Evolutionary conservation across 306 rosid genomes (phyloP).

Genomic region (Carpinus fangiana): DNA sequence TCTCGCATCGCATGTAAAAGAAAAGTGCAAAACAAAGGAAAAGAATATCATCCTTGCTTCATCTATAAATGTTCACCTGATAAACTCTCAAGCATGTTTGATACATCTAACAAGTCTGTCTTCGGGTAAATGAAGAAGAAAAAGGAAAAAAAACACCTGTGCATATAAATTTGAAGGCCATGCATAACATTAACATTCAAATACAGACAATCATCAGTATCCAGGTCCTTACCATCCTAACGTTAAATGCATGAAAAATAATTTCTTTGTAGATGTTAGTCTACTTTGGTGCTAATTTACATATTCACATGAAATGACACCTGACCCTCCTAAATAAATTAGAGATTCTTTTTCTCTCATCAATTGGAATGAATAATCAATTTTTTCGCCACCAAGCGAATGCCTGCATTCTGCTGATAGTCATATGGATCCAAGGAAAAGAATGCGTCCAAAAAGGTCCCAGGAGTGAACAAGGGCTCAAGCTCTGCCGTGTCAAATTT

Average conservation of each 20-base stretch:
- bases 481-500: constrained; percentile 74
- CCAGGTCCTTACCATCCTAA: constrained; percentile 5
- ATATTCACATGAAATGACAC: constrained; percentile 7
- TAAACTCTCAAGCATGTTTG: too few species aligned
- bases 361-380: constrained; percentile 60
- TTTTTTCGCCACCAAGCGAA: constrained; percentile 74
- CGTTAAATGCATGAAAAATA: not conserved
- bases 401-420: constrained; percentile 82
- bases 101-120: too few species aligned
- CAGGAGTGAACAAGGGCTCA: constrained; percentile 55
- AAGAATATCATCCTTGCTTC: too few species aligned
- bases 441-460: constrained; percentile 68
- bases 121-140: not conserved
- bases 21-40: too few species aligned
- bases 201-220: not conserved
- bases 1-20: too few species aligned
- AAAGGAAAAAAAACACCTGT: not conserved
- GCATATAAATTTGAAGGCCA: not conserved
- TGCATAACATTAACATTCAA: not conserved
- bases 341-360: constrained; percentile 22
- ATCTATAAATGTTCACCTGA: too few species aligned
- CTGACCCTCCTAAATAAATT: constrained; percentile 14
- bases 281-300: not conserved
- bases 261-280: not conserved
- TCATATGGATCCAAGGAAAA: constrained; percentile 81